Evolutionary conservation across 192 early-diverging fungal genomes (phyloP).

Genomic region (Coemansia sp.): DNA sequence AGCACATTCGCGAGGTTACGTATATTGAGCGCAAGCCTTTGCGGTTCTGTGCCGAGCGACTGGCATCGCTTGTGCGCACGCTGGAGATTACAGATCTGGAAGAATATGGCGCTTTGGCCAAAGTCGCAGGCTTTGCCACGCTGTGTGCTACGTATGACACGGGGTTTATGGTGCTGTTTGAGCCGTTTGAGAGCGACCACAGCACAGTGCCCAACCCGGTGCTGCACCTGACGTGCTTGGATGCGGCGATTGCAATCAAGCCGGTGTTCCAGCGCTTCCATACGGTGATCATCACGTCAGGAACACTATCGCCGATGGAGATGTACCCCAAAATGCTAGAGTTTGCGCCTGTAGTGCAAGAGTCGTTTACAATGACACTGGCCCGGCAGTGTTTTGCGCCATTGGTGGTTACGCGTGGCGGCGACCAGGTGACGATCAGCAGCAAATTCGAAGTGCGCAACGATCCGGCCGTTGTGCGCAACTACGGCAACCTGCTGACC

Average conservation of each 20-base stretch:
- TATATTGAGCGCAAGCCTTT: constrained; percentile 93
- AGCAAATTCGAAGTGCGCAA: constrained; percentile 98
- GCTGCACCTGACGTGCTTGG: constrained; percentile 90
- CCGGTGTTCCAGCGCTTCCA: constrained; percentile 96
- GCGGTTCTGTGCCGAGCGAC: constrained; percentile 90
- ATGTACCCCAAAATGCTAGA: constrained; percentile 95
- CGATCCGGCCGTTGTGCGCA: constrained; percentile 97
- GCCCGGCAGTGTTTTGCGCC: constrained; percentile 94
- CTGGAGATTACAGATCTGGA: constrained; percentile 92
- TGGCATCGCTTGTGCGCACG: constrained; percentile 86
- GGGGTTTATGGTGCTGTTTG: constrained; percentile 93
- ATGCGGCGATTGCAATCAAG: constrained; percentile 93
- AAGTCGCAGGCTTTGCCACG: constrained; percentile 91
- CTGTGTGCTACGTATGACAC: constrained; percentile 94
- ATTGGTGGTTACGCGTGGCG: constrained; percentile 93
- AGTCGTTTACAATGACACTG: constrained; percentile 96
- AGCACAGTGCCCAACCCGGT: constrained; percentile 94
- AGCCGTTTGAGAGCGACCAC: constrained; percentile 94
- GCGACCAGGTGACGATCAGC: constrained; percentile 97
- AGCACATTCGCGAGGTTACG: constrained; percentile 92
- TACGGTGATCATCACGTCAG: constrained; percentile 96
- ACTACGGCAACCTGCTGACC: constrained; percentile 95
- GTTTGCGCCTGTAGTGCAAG: constrained; percentile 82
- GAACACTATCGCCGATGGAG: constrained; percentile 98
- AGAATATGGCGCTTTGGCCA: constrained; percentile 77